phyloP scores from a whole-genome alignment of 768 basidiomycete species.

The Melanogaster broomeanus region DNA sequence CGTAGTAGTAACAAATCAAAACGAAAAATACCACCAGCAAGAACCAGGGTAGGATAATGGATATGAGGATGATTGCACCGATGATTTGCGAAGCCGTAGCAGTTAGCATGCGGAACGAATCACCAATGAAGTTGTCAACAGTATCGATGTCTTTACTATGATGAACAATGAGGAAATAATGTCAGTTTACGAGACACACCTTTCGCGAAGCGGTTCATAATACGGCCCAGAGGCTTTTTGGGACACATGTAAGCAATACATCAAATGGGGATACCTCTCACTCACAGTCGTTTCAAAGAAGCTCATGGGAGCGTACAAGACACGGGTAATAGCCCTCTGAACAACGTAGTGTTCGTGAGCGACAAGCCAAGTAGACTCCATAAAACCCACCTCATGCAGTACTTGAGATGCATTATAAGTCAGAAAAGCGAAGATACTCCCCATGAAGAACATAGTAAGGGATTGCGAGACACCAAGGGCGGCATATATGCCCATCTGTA shows the following conservation, averaged over 20 bases:
- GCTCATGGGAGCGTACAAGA: constrained; percentile 85
- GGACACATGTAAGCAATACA: constrained; percentile 4
- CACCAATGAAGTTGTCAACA: constrained; percentile 74
- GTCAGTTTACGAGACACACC: constrained; percentile 34
- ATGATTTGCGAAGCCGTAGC: constrained; percentile 63
- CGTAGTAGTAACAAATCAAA: constrained; percentile 61
- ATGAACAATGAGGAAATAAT: not conserved
- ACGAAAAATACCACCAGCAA: constrained; percentile 70
- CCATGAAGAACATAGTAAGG: constrained; percentile 66
- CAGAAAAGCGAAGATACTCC: constrained; percentile 60
- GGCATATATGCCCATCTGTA: constrained; percentile 81
- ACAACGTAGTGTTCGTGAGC: not conserved
- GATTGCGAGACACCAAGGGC: constrained; percentile 72
- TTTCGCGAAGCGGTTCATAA: constrained; percentile 90
- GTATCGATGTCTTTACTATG: constrained; percentile 63
- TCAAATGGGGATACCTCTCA: not conserved
- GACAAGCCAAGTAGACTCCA: not conserved
- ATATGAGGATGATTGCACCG: constrained; percentile 78
- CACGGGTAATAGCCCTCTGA: constrained; percentile 61
- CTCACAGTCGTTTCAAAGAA: constrained; percentile 86
- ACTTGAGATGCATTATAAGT: constrained; percentile 77
- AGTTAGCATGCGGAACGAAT: constrained; percentile 74
- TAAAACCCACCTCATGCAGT: constrained; percentile 53
- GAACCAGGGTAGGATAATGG: constrained; percentile 82
- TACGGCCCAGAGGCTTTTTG: constrained; percentile 72